Evolutionary conservation across 768 basidiomycete species (phyloP).

Genomic region (Scleroderma citrinum): DNA sequence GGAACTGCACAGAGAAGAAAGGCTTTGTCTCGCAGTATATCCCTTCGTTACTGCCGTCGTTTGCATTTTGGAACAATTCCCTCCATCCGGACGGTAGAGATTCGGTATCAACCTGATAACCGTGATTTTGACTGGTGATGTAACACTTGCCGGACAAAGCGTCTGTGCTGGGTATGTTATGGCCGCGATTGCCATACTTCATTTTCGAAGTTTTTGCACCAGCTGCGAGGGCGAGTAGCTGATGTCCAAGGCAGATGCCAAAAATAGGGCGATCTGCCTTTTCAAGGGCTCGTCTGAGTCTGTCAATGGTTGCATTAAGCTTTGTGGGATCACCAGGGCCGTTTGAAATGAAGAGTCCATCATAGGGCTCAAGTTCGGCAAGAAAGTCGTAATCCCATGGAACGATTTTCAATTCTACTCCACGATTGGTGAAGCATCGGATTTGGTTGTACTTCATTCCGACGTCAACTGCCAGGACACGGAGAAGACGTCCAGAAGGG

Average conservation of each 20-base stretch:
- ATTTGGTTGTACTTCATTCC: conserved; percentile 99
- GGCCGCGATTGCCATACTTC: conserved; percentile 99
- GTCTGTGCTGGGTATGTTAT: conserved; percentile 97
- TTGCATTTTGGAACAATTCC: conserved; percentile 93
- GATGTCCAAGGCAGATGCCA: conserved; percentile 98
- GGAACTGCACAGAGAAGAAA: conserved; percentile 99
- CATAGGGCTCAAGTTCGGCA: conserved; percentile 72
- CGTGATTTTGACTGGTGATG: conserved; percentile 99
- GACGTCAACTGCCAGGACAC: conserved; percentile 89
- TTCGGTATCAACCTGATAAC: conserved; percentile 84
- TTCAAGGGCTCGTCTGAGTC: conserved; percentile 61
- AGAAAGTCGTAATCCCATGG: conserved; percentile 96
- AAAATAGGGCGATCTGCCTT: conserved; percentile 84
- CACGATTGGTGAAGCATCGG: conserved; percentile 87
- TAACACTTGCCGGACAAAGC: conserved; percentile 93
- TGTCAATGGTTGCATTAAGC: conserved; percentile 63
- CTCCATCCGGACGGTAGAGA: conserved; percentile 84
- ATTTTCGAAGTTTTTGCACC: conserved; percentile 96
- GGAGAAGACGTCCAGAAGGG: conserved; percentile 72
- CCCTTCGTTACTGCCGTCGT: conserved; percentile 96
- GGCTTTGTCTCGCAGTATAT: conserved; percentile 91
- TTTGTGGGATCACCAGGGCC: conserved; percentile 95
- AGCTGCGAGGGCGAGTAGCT: conserved; percentile 90
- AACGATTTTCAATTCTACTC: conserved; percentile 93
- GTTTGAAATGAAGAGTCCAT: conserved; percentile 95